Evolutionary conservation across 331 rosid genomes (phyloP).

Genomic region (Cucumis variabilis): DNA sequence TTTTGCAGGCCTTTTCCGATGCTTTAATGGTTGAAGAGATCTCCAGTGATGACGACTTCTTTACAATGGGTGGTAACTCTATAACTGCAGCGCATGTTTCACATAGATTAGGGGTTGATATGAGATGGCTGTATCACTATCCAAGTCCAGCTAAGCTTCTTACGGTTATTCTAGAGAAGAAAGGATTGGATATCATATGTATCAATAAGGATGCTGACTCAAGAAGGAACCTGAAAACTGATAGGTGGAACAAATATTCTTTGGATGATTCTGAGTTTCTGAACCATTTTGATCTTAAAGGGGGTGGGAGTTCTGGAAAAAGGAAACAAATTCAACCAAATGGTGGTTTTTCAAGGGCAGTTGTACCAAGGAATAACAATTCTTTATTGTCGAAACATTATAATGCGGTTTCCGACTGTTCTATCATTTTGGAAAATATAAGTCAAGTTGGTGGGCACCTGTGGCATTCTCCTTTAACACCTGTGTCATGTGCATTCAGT

Average conservation of each 20-base stretch:
- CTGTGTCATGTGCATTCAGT: slow-evolving; percentile 67
- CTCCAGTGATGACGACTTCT: slow-evolving; percentile 77
- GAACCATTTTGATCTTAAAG: slow-evolving; percentile 37
- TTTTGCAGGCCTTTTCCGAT: slow-evolving; percentile 75
- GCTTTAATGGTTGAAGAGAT: slow-evolving; percentile 69
- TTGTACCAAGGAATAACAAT: slow-evolving; percentile 38
- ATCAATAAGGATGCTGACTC: slow-evolving; percentile 44
- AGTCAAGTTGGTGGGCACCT: slow-evolving; percentile 36
- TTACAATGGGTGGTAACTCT: slow-evolving; percentile 85
- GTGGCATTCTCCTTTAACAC: slow-evolving; percentile 54
- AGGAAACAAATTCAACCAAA: slow-evolving; percentile 26
- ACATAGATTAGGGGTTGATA: slow-evolving; percentile 72
- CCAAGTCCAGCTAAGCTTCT: slow-evolving; percentile 77
- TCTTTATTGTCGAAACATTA: slow-evolving; percentile 51
- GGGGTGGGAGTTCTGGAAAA: slow-evolving; percentile 32
- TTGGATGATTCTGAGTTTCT: slow-evolving; percentile 40
- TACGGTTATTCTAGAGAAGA: slow-evolving; percentile 65
- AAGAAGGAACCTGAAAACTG: slow-evolving; percentile 38
- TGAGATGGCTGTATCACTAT: slow-evolving; percentile 70
- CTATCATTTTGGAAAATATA: slow-evolving; percentile 40
- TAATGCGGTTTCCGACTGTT: slow-evolving; percentile 45
- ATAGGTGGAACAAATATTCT: slow-evolving; percentile 35
- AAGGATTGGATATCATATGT: slow-evolving; percentile 48
- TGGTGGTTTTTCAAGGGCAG: slow-evolving; percentile 28
- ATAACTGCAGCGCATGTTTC: slow-evolving; percentile 92